Evolutionary conservation across 768 basidiomycete genomes (phyloP), one percentile per base, ranked within the genome.

Genomic region (Boletus barrowsii): DNA sequence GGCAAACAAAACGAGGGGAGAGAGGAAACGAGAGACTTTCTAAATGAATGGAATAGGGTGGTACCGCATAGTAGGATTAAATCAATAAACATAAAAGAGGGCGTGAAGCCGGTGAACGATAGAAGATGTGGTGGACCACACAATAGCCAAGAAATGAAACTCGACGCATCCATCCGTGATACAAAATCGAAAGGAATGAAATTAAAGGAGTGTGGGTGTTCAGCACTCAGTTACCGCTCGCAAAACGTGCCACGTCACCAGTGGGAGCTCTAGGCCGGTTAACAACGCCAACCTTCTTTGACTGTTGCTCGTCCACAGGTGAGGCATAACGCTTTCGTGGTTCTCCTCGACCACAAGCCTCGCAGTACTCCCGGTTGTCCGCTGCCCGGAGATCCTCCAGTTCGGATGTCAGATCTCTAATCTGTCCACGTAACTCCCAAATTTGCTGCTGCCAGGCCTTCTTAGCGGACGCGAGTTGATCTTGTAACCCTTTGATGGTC

Each of bases 341-440:
- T 32, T 62, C 59, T 41, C 83, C 83, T 56, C 85, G 73, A 30
- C 87, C 86, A 62, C 90, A 90, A 37, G 72, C 64, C 4, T 79
- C 73, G 66, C 89, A 92, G 52, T 79, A 81, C 22, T 62, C 66
- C 45, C 73, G 73, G 43, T 71, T 67, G 39, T 76, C 76, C 15
- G 60, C 66, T 26, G 69, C 70, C 44, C 77, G 81, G 40, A 84
- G 69, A 24, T 76, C 79, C 33, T 86, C 83, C 33, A 92, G 66
- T 66, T 91, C 87, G 18, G 79, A 75, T 58, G 87, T 84, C 53
- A 93, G 73, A 65, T 86, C 84, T 45, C 80, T 80, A 42, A 92
- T 79, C 65, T 88, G 86, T 13, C 81, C 79, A 63, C 88, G 88
- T 47, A 92, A 72, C 63, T 90, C 89, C 84, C 80, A 83, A 47